Evolutionary conservation across 2,329 filamentous ascomycete genomes (phyloP), one percentile per base, ranked within the genome.

Genomic region (Epicoccum nigrum): DNA sequence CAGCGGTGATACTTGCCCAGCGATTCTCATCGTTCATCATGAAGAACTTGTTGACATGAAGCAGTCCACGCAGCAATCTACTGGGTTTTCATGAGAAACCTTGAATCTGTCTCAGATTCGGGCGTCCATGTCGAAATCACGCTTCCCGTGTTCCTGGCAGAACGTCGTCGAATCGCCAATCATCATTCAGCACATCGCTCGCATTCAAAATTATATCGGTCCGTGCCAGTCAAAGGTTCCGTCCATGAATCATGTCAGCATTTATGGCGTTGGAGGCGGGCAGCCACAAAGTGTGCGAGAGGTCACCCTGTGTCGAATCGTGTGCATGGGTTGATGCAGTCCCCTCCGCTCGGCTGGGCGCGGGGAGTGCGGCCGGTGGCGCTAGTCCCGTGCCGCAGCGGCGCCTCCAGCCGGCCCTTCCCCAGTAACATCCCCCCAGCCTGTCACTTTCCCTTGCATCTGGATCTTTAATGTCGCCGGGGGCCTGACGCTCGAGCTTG

Each of bases 1-100:
- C 46, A 16, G 58, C 40, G 3, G 65, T 65, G 15, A 68, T 39
- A 8, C 34, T 54, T 6, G 63, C 55, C 52, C 63, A 69, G 12
- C 61, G 62, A 31, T 41, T 20, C 4, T 15, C 45, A 13, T 35
- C 9, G 4, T 39, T 16, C n/a, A 39, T 28, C 7, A n/a, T 39
- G 16, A 8, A 17, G 6, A 9, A 7, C 13, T 8, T 27, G n/a
- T 3, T 25, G 7, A 17, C 7, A 30, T 9, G 8, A 11, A 30
- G 13, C 28, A 13, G 28, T n/a, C 28, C 13, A 30, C 7, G 12
- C 28, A 30, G 12, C 28, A 2, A 11, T 4, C 28, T 30, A n/a
- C 11, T 4, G 15, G 28, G n/a, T n/a, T n/a, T n/a, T n/a, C n/a
- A n/a, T n/a, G n/a, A n/a, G n/a, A n/a, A n/a, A n/a, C n/a, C n/a